phyloP scores from a whole-genome alignment of 1,139 yeast genomes.

The Candida pseudocylindracea region DNA sequence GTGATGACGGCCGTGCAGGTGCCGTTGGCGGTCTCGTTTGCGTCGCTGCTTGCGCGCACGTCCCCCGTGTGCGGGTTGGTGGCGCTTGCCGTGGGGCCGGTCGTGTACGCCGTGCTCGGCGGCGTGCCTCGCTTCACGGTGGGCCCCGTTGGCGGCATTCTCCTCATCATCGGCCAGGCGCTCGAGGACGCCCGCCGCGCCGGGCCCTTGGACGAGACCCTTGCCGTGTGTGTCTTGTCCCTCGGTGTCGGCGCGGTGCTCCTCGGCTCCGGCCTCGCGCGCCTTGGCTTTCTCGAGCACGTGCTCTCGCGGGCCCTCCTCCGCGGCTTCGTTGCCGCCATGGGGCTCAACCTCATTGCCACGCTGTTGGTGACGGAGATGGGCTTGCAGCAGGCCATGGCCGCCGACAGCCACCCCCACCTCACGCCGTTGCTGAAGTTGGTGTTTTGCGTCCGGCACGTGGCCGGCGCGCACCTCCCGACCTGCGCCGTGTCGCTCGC shows the following conservation, averaged over 20 bases:
- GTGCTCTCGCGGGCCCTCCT: slow-evolving; percentile 11
- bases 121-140: slow-evolving; percentile 13
- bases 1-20: slow-evolving; percentile 14
- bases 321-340: slow-evolving; percentile 14
- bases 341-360: slow-evolving; percentile 14
- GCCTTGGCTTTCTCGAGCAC: slow-evolving; percentile 13
- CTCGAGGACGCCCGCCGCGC: slow-evolving; percentile 2
- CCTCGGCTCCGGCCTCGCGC: slow-evolving; percentile 9
- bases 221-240: slow-evolving; percentile 5
- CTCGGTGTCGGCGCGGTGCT: slow-evolving; percentile 9
- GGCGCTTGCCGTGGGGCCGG: slow-evolving; percentile 10
- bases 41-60: slow-evolving; percentile 12
- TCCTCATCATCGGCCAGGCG: slow-evolving; percentile 11
- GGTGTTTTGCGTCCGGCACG: slow-evolving; percentile 5
- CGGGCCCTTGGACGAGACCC: neutral
- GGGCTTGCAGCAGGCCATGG: slow-evolving; percentile 7
- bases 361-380: slow-evolving; percentile 11
- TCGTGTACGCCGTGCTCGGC: slow-evolving; percentile 11
- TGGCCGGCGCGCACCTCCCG: slow-evolving; percentile 5
- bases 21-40: slow-evolving; percentile 14
- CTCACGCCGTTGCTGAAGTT: slow-evolving; percentile 8
- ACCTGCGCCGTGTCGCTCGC: slow-evolving; percentile 7
- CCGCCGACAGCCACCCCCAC: slow-evolving; percentile 6
- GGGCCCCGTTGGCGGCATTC: slow-evolving; percentile 14
- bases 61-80: slow-evolving; percentile 13